These are phyloP conservation scores for Bruguiera gymnorhiza DNA, from an alignment of 345 rosid species.

Conservation along the genomic window DNA sequence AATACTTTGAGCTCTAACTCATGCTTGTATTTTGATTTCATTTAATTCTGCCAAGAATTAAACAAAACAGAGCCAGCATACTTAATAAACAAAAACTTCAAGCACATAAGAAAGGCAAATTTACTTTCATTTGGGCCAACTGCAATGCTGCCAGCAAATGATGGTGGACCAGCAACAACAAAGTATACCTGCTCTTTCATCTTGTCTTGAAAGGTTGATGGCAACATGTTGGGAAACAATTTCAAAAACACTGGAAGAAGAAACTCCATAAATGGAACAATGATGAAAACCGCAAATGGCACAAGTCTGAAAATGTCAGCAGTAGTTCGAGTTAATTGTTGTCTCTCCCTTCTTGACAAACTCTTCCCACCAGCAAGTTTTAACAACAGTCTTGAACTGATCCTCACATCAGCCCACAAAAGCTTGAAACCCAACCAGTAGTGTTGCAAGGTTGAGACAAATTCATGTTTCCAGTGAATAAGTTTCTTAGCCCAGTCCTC, in stretches of 20 bases:
- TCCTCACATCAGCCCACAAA: conserved; percentile 89
- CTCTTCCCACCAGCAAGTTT: conserved; percentile 87
- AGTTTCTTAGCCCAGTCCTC: conserved; percentile 93
- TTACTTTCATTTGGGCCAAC: not conserved
- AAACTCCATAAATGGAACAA: conserved; percentile 88
- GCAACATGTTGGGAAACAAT: conserved; percentile 93
- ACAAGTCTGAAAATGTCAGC: conserved; percentile 90
- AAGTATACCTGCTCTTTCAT: conserved; percentile 93
- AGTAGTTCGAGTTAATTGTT: conserved; percentile 84
- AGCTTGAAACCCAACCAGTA: conserved; percentile 94
- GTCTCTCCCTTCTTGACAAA: conserved; percentile 90
- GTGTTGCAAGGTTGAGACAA: conserved; percentile 79
- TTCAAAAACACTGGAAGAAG: conserved; percentile 86
- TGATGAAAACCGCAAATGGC: conserved; percentile 56
- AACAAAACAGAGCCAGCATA: too few species aligned
- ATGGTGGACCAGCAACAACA: not conserved
- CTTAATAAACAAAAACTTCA: not conserved
- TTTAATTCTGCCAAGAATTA: too few species aligned
- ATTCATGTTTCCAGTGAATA: conserved; percentile 81
- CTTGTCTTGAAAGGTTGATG: conserved; percentile 97
- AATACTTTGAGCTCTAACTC: too few species aligned
- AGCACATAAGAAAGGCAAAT: not conserved
- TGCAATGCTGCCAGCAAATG: not conserved
- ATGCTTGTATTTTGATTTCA: too few species aligned
- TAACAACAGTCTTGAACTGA: conserved; percentile 75